These are phyloP conservation scores for Gloeostereum incarnatum DNA, from an alignment of 768 basidiomycete genomes.

Conservation along the genomic window DNA sequence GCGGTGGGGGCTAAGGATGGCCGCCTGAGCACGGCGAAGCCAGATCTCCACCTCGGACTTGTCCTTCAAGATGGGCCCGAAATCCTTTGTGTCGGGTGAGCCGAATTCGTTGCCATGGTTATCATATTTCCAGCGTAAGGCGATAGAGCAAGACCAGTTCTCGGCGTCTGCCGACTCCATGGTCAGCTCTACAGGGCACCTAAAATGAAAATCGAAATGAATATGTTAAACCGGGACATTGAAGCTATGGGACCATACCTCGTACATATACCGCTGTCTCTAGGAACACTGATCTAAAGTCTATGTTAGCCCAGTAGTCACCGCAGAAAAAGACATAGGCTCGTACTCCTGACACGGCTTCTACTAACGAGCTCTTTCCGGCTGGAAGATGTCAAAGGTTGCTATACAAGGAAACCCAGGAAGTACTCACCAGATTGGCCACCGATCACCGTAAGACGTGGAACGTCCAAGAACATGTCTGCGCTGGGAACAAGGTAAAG, in stretches of 20 bases:
- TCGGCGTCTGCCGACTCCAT: constrained; percentile 29
- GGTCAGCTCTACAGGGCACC: constrained; percentile 46
- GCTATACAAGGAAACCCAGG: background rate
- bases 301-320: background rate
- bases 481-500: constrained; percentile 18
- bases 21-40: constrained; percentile 52
- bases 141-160: constrained; percentile 35
- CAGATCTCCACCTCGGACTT: constrained; percentile 36
- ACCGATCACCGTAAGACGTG: constrained; percentile 47
- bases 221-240: background rate
- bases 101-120: constrained; percentile 15
- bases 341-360: constrained; percentile 46
- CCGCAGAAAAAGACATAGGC: background rate
- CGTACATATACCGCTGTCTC: constrained; percentile 54
- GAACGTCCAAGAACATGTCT: constrained; percentile 29
- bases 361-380: constrained; percentile 52
- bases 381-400: constrained; percentile 27
- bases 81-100: constrained; percentile 14
- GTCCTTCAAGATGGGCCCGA: constrained; percentile 32
- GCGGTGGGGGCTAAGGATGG: constrained; percentile 38
- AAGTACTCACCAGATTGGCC: constrained; percentile 38
- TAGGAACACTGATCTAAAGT: constrained; percentile 45
- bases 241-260: constrained; percentile 21
- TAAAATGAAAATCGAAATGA: constrained; percentile 10
- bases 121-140: constrained; percentile 25